Evolutionary conservation across 176 grass and related monocot species (phyloP).

Genomic region (Elymus sibiricus): DNA sequence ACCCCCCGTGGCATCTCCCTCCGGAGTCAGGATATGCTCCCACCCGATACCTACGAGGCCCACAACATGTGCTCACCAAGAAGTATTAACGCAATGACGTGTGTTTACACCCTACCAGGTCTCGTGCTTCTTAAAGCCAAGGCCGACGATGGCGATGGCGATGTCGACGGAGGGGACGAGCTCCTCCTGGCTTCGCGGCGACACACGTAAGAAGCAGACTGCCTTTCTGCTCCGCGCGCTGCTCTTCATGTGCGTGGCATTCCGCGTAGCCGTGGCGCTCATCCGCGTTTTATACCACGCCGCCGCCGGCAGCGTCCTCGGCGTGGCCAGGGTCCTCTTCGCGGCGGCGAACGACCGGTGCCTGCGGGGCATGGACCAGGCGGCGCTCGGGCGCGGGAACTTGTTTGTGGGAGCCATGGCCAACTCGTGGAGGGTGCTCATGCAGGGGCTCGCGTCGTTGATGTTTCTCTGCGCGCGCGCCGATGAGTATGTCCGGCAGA

Average conservation of each 20-base stretch:
- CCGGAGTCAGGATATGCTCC: not conserved
- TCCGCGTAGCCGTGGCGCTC: not conserved
- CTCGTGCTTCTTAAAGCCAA: not conserved
- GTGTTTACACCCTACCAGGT: not conserved
- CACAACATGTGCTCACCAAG: not conserved
- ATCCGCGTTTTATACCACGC: not conserved
- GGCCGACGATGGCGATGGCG: not conserved
- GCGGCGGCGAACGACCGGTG: not conserved
- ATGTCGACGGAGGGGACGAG: not conserved
- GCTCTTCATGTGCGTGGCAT: slow-evolving; percentile 8
- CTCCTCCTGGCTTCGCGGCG: not conserved
- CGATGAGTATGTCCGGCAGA: slow-evolving; percentile 49
- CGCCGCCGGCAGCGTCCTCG: slow-evolving; percentile 14
- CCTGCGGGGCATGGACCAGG: slow-evolving; percentile 17
- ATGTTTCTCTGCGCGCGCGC: slow-evolving; percentile 15
- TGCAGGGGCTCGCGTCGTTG: slow-evolving; percentile 49
- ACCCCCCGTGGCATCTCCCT: not conserved
- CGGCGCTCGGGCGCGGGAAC: slow-evolving; percentile 19
- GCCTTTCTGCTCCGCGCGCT: slow-evolving; percentile 4
- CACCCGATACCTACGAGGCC: not conserved
- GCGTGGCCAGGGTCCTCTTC: not conserved
- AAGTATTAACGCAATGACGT: not conserved
- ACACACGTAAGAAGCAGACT: slow-evolving; percentile 22
- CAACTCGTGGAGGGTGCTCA: slow-evolving; percentile 42
- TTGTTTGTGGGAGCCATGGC: slow-evolving; percentile 28